A percentile compares a stretch with the other conserved stretches of the same genome.
Evolutionary conservation across 106 monocot species (phyloP).

Genomic region (Dendrobium nobile): DNA sequence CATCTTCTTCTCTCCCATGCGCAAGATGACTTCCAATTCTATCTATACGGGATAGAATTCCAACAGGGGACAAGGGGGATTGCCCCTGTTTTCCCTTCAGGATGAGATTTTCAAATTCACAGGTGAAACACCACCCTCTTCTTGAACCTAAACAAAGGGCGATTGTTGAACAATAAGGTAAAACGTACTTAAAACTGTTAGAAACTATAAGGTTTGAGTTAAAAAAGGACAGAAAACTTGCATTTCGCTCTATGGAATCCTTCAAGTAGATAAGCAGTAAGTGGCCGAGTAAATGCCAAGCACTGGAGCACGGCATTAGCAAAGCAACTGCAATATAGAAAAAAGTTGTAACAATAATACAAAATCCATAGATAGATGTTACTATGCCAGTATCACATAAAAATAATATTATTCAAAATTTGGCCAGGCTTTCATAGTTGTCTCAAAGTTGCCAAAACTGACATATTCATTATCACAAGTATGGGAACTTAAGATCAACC

Average conservation of each 20-base stretch:
- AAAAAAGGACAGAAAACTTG: conserved; percentile 9
- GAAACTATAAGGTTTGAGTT: not conserved
- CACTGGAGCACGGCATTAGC: conserved; percentile 82
- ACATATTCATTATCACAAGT: not conserved
- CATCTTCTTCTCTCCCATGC: conserved; percentile 78
- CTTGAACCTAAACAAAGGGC: conserved; percentile 30
- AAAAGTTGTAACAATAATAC: not conserved
- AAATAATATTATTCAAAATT: not conserved
- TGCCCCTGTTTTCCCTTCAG: conserved; percentile 47
- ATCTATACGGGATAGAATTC: conserved; percentile 60
- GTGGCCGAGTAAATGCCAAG: conserved; percentile 70
- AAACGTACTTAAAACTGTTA: not conserved
- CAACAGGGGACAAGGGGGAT: conserved; percentile 54
- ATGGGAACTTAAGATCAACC: not conserved
- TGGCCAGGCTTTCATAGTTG: not conserved
- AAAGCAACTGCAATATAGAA: conserved; percentile 53
- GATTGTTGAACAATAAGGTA: not conserved
- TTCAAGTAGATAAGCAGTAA: conserved; percentile 63
- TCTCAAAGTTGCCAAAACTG: not conserved
- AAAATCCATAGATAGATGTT: no score
- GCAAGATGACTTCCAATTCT: conserved; percentile 72
- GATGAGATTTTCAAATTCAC: conserved; percentile 68
- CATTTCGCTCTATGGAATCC: conserved; percentile 56
- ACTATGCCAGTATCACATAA: not conserved
- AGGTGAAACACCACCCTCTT: conserved; percentile 61